phyloP scores from a whole-genome alignment of 2,329 filamentous ascomycete genomes.

The Scedosporium aurantiacum region DNA sequence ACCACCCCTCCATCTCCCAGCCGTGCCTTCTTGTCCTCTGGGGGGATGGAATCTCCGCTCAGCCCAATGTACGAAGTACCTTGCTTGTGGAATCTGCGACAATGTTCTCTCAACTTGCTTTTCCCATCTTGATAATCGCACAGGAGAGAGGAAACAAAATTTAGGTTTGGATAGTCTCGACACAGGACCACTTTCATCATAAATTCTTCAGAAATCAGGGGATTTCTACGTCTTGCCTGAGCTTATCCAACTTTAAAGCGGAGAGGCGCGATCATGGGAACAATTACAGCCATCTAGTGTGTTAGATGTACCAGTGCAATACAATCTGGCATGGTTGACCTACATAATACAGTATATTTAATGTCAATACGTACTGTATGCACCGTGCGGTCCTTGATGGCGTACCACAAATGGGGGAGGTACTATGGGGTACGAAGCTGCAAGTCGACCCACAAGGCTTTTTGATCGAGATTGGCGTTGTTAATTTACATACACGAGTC shows the following conservation, averaged over 20 bases:
- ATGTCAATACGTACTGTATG: not conserved
- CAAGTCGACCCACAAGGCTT: not conserved
- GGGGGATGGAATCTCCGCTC: not conserved
- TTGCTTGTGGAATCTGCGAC: not conserved
- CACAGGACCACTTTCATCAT: not conserved
- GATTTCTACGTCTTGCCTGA: not conserved
- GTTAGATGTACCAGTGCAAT: too few species aligned
- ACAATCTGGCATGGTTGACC: not conserved
- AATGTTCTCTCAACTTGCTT: not conserved
- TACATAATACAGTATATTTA: not conserved
- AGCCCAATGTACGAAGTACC: not conserved
- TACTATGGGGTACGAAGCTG: not conserved
- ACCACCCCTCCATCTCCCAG: slow-evolving; percentile 1
- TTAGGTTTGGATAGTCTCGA: not conserved
- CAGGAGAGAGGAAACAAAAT: too few species aligned
- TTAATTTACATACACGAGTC: not conserved
- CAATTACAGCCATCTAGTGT: not conserved
- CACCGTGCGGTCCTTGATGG: not conserved
- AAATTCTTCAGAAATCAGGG: too few species aligned
- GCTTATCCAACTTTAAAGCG: not conserved
- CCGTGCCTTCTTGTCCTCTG: not conserved
- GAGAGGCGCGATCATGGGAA: not conserved
- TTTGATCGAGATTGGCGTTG: not conserved
- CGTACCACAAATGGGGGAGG: not conserved
- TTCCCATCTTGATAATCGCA: too few species aligned